phyloP scores from a whole-genome alignment of 305 asterid genomes.

The Solanum hybrid region DNA sequence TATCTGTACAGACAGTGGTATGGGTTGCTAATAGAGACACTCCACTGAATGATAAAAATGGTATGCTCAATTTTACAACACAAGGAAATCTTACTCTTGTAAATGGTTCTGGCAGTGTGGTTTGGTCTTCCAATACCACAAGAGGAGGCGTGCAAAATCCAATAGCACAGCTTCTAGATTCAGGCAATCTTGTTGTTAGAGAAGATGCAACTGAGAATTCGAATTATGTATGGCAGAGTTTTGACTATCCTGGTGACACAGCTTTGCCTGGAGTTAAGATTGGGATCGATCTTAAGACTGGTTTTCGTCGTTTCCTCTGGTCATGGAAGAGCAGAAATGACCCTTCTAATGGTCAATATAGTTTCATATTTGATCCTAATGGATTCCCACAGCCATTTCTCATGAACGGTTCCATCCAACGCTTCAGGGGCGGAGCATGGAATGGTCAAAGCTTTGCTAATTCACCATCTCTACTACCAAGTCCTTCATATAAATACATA shows the following conservation, averaged over 20 bases:
- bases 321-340: conserved; percentile 2
- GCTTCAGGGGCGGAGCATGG: not conserved
- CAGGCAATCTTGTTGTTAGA: not conserved
- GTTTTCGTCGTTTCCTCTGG: not conserved
- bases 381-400: not conserved
- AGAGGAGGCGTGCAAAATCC: not conserved
- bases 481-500: not conserved
- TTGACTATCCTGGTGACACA: not conserved
- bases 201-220: not conserved
- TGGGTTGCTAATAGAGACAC: conserved; percentile 1
- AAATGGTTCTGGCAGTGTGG: not conserved
- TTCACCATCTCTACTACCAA: not conserved
- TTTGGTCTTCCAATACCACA: not conserved
- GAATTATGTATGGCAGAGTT: not conserved
- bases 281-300: not conserved
- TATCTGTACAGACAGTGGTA: not conserved
- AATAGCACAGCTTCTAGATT: not conserved
- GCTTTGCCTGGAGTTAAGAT: not conserved
- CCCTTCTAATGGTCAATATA: not conserved
- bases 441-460: not conserved
- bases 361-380: not conserved
- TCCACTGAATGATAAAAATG: not conserved
- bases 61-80: not conserved
- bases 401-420: not conserved
- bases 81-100: not conserved